Evolutionary conservation across 805 yeast genomes (phyloP).

Genomic region (Suhomyces vadensis): DNA sequence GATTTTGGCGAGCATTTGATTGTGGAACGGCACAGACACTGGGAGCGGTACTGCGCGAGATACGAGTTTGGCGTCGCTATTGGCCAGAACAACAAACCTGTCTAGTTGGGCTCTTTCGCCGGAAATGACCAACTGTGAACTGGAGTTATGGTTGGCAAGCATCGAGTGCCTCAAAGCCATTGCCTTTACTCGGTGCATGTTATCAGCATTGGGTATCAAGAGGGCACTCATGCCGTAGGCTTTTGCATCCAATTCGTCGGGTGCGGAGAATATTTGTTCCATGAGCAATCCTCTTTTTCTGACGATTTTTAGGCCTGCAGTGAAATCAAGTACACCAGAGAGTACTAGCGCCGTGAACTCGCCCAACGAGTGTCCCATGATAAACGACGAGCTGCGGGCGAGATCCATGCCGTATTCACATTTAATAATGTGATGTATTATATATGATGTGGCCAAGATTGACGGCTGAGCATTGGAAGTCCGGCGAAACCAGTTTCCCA

Average conservation of each 20-base stretch:
- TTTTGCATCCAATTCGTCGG: conserved; percentile 2
- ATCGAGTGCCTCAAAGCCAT: conserved; percentile 18
- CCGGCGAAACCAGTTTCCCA: conserved; percentile 21
- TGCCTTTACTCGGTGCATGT: conserved; percentile 1
- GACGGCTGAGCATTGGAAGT: conserved; percentile 58
- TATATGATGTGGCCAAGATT: conserved; percentile 43
- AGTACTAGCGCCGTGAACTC: conserved; percentile 47
- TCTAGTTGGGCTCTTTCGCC: conserved; percentile 36
- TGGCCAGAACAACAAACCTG: conserved; percentile 17
- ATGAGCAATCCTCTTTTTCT: conserved; percentile 46
- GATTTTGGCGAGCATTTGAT: conserved; percentile 38
- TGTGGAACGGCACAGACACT: conserved; percentile 56
- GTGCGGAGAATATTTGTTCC: conserved; percentile 28
- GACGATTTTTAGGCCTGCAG: conserved; percentile 43
- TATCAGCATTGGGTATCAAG: conserved; percentile 2
- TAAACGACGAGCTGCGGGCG: conserved; percentile 16
- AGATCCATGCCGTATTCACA: conserved; percentile 19
- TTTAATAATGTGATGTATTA: conserved; percentile 25
- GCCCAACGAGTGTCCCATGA: conserved; percentile 53
- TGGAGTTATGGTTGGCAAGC: conserved; percentile 50
- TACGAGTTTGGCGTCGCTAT: conserved; percentile 16
- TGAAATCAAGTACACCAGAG: conserved; percentile 35
- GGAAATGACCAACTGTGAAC: conserved; percentile 44
- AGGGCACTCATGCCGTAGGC: conserved; percentile 13
- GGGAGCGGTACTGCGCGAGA: conserved; percentile 35